A percentile compares a stretch with the other conserved stretches of the same genome.
phyloP scores from a whole-genome alignment of 2,329 filamentous ascomycete genomes.

The Xylaria sp. region DNA sequence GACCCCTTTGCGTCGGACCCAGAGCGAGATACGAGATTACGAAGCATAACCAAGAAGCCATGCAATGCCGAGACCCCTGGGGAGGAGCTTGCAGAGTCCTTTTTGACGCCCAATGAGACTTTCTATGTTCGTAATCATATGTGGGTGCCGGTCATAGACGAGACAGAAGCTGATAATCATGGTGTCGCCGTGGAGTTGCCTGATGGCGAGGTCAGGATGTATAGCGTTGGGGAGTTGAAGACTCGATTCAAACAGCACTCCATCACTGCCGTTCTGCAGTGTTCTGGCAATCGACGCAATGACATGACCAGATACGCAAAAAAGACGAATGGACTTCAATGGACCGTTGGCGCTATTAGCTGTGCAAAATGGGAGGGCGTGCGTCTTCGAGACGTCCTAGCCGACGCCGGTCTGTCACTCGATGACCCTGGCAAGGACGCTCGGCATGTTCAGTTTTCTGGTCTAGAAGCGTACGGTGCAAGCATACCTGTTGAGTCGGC shows the following conservation, averaged over 20 bases:
- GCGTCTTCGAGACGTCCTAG: slow-evolving; percentile 56
- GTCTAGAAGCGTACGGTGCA: slow-evolving; percentile 69
- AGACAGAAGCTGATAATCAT: slow-evolving; percentile 50
- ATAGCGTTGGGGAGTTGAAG: slow-evolving; percentile 57
- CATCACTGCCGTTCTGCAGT: slow-evolving; percentile 59
- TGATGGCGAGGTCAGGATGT: slow-evolving; percentile 54
- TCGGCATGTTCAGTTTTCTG: slow-evolving; percentile 58
- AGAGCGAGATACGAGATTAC: slow-evolving; percentile 54
- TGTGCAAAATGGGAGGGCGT: slow-evolving; percentile 60
- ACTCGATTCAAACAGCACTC: slow-evolving; percentile 55
- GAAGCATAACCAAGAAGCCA: slow-evolving; percentile 55
- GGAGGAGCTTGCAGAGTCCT: slow-evolving; percentile 53
- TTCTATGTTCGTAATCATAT: slow-evolving; percentile 62
- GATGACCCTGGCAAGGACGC: slow-evolving; percentile 46
- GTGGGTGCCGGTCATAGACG: slow-evolving; percentile 56
- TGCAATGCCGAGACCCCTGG: slow-evolving; percentile 62
- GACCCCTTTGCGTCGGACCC: slow-evolving; percentile 64
- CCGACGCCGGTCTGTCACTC: slow-evolving; percentile 52
- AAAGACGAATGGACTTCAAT: slow-evolving; percentile 59
- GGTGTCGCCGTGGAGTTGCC: slow-evolving; percentile 55
- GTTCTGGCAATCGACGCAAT: slow-evolving; percentile 58
- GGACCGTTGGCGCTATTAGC: slow-evolving; percentile 59
- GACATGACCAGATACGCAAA: slow-evolving; percentile 57
- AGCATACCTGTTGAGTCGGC: slow-evolving; percentile 70
- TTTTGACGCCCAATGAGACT: slow-evolving; percentile 56